Evolutionary conservation across 2,329 filamentous ascomycete genomes (phyloP).

Genomic region (Talaromyces sp.): DNA sequence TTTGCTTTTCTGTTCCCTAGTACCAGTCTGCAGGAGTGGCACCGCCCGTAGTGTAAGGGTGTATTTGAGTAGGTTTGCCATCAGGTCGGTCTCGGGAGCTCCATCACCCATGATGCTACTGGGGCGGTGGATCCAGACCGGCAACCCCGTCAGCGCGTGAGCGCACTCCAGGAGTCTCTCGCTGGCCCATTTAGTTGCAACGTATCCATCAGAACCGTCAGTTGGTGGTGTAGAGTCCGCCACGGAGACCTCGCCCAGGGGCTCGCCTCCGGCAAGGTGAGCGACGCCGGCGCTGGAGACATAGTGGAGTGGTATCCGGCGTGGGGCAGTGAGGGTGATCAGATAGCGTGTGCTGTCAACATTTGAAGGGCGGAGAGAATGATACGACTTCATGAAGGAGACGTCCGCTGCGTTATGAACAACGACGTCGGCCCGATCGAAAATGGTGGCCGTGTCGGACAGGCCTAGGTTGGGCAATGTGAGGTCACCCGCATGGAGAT

Average conservation of each 20-base stretch:
- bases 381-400: slow-evolving; percentile 26
- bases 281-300: slow-evolving; percentile 27
- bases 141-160: not conserved
- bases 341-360: slow-evolving; percentile 23
- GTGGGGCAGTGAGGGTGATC: slow-evolving; percentile 14
- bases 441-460: not conserved
- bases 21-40: no score
- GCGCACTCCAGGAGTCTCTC: slow-evolving; percentile 34
- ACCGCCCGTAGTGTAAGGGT: no score
- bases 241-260: slow-evolving; percentile 16
- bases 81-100: no score
- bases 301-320: slow-evolving; percentile 27
- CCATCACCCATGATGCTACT: no score
- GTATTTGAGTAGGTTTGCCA: no score
- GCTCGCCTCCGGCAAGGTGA: slow-evolving; percentile 22
- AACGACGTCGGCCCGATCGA: slow-evolving; percentile 38
- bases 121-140: not conserved
- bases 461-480: slow-evolving; percentile 36
- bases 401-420: slow-evolving; percentile 51
- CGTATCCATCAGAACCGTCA: slow-evolving; percentile 33
- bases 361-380: slow-evolving; percentile 22
- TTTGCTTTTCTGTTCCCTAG: no score
- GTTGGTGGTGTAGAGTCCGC: slow-evolving; percentile 12
- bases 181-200: slow-evolving; percentile 36
- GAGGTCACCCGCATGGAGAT: slow-evolving; percentile 36